Evolutionary conservation across 2,329 filamentous ascomycete species (phyloP).

Genomic region (Lasiodiplodia sp.): DNA sequence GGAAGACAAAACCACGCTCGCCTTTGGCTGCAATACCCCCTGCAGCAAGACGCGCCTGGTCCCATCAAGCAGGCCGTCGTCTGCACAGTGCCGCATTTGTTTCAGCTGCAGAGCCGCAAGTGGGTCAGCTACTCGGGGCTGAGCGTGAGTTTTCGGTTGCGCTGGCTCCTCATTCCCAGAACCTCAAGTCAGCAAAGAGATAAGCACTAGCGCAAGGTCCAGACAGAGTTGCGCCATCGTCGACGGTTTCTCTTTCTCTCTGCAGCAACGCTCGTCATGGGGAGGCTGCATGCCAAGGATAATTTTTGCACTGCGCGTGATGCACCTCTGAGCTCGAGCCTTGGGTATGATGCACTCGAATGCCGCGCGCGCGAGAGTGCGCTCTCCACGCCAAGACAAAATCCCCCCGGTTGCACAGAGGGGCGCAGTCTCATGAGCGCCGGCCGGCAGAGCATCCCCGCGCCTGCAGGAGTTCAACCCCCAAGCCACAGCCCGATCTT

Average conservation of each 20-base stretch:
- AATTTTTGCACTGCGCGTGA: background rate
- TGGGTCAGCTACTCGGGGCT: background rate
- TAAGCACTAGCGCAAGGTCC: conserved; percentile 25
- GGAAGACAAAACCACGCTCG: no score
- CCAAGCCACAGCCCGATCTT: conserved; percentile 4
- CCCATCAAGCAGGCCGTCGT: background rate
- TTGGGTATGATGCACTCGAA: background rate
- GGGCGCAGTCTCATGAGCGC: conserved; percentile 5
- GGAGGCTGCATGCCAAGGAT: background rate
- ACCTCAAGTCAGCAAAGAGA: background rate
- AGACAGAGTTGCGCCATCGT: background rate
- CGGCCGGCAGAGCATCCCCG: background rate
- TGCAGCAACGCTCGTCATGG: background rate
- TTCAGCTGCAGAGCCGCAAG: conserved; percentile 6
- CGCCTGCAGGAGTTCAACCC: conserved; percentile 4
- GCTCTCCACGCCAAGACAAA: background rate
- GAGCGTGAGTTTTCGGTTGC: no score
- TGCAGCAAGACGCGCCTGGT: background rate
- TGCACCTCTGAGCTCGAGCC: background rate
- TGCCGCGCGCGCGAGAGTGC: background rate
- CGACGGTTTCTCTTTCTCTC: background rate
- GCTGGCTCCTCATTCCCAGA: background rate
- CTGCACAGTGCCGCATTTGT: background rate
- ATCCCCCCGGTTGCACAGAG: conserved; percentile 1
- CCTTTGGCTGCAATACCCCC: no score